A percentile compares a stretch with the other conserved stretches of the same genome.
phyloP scores from a whole-genome alignment of 192 early-diverging fungal species.

The Linnemannia elongata region DNA sequence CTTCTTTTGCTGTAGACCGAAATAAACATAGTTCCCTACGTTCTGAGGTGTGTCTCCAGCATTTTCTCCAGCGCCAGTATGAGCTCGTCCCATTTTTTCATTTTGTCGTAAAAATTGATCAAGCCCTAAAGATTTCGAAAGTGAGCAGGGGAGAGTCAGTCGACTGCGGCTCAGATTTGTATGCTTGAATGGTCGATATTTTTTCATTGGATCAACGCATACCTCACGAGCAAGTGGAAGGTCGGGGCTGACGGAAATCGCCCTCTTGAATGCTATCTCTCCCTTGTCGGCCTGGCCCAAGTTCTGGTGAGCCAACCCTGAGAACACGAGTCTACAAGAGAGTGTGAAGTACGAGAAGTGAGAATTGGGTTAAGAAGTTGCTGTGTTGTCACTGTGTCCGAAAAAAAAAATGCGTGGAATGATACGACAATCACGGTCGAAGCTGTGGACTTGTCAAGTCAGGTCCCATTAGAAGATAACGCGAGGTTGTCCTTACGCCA shows the following conservation, averaged over 20 bases:
- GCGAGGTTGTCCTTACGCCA: slow-evolving; percentile 58
- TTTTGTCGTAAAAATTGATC: slow-evolving; percentile 74
- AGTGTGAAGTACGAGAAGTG: not conserved
- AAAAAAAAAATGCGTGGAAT: not conserved
- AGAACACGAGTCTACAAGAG: slow-evolving; percentile 65
- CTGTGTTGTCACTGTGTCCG: not conserved
- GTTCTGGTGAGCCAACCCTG: slow-evolving; percentile 78
- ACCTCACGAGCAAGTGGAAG: slow-evolving; percentile 78
- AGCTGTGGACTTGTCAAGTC: not conserved
- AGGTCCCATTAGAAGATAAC: not conserved
- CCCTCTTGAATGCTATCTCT: slow-evolving; percentile 68
- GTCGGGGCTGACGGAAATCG: slow-evolving; percentile 68
- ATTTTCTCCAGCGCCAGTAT: slow-evolving; percentile 50
- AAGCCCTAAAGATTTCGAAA: slow-evolving; percentile 56
- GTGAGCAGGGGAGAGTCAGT: not conserved
- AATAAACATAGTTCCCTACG: slow-evolving; percentile 24
- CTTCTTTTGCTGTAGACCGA: too few relatives aligned
- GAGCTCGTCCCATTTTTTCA: slow-evolving; percentile 53
- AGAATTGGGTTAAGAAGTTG: not conserved
- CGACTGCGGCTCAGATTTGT: slow-evolving; percentile 5
- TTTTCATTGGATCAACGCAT: not conserved
- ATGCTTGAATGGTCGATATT: not conserved
- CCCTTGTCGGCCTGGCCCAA: slow-evolving; percentile 69
- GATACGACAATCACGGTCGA: not conserved
- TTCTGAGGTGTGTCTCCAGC: slow-evolving; percentile 43